Percentiles rank a stretch among this genome's conserved stretches.
These are phyloP conservation scores for Phytophthora uliginosa DNA, from an alignment of 352 stramenopile genomes.

Conservation along the genomic window DNA sequence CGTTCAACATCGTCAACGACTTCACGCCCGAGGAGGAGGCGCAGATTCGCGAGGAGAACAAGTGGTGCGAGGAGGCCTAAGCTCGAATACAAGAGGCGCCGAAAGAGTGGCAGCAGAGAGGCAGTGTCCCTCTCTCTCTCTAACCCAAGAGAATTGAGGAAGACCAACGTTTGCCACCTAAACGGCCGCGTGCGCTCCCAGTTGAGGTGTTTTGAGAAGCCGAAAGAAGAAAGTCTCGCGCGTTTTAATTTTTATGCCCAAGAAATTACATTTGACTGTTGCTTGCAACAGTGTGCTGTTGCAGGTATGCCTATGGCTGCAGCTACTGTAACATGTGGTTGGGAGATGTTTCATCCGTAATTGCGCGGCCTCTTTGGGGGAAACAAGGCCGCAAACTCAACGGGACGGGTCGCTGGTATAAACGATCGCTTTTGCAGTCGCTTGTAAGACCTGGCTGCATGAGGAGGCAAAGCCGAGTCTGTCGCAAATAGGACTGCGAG, in stretches of 20 bases:
- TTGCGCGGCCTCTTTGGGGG: slow-evolving; percentile 76
- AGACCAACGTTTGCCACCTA: slow-evolving; percentile 8
- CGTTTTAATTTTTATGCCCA: neutral
- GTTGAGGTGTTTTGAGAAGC: slow-evolving; percentile 17
- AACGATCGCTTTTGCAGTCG: slow-evolving; percentile 88
- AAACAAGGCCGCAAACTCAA: slow-evolving; percentile 88
- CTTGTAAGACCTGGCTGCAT: slow-evolving; percentile 89
- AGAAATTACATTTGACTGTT: neutral
- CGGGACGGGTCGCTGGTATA: slow-evolving; percentile 84
- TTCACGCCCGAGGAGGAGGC: slow-evolving; percentile 78
- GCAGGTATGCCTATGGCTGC: neutral
- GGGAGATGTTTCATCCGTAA: slow-evolving; percentile 81
- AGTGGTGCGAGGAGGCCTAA: slow-evolving; percentile 69
- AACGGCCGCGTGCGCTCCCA: slow-evolving; percentile 5
- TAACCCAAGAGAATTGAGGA: slow-evolving; percentile 2
- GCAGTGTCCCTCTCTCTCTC: neutral
- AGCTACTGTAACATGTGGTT: neutral
- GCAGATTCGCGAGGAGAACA: slow-evolving; percentile 76
- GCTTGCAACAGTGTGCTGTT: neutral
- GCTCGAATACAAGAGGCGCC: neutral
- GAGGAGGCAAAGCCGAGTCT: slow-evolving; percentile 65
- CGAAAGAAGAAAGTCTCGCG: slow-evolving; percentile 11
- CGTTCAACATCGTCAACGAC: slow-evolving; percentile 65
- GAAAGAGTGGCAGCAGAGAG: neutral
- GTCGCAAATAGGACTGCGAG: slow-evolving; percentile 89